Evolutionary conservation across 2,329 filamentous ascomycete genomes (phyloP).

Genomic region (Coccinonectria pachysandricola): DNA sequence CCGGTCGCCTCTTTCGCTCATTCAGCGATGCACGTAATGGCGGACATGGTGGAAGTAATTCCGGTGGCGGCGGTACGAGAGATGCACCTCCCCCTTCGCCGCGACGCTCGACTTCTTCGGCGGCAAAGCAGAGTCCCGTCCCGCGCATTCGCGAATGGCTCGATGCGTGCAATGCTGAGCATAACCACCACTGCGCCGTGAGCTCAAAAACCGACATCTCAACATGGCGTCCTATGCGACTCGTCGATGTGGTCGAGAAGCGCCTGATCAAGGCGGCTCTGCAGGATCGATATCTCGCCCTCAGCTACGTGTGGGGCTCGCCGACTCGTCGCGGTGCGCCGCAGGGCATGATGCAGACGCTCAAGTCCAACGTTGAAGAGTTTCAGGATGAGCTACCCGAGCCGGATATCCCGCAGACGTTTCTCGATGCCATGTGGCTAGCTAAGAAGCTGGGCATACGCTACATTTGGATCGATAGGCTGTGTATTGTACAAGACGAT

Average conservation of each 20-base stretch:
- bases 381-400: conserved; percentile 27
- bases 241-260: conserved; percentile 31
- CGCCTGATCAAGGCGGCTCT: conserved; percentile 29
- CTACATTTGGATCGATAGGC: conserved; percentile 36
- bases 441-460: conserved; percentile 32
- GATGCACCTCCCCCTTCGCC: conserved; percentile 11
- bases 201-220: conserved; percentile 12
- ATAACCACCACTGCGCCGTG: conserved; percentile 29
- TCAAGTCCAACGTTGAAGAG: conserved; percentile 26
- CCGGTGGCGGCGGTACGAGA: background rate
- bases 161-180: conserved; percentile 31
- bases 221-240: conserved; percentile 31
- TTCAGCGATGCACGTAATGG: conserved; percentile 24
- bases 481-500: conserved; percentile 37
- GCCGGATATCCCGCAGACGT: conserved; percentile 29
- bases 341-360: conserved; percentile 21
- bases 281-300: conserved; percentile 31
- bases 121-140: conserved; percentile 25
- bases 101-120: conserved; percentile 21
- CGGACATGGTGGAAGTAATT: conserved; percentile 19
- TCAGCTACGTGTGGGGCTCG: conserved; percentile 35
- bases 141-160: conserved; percentile 33
- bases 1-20: conserved; percentile 27
- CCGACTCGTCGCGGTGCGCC: conserved; percentile 16
- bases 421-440: conserved; percentile 35